Conservation (phyloP, 108 stramenopile species). For the Nitzschia palea region DNA sequence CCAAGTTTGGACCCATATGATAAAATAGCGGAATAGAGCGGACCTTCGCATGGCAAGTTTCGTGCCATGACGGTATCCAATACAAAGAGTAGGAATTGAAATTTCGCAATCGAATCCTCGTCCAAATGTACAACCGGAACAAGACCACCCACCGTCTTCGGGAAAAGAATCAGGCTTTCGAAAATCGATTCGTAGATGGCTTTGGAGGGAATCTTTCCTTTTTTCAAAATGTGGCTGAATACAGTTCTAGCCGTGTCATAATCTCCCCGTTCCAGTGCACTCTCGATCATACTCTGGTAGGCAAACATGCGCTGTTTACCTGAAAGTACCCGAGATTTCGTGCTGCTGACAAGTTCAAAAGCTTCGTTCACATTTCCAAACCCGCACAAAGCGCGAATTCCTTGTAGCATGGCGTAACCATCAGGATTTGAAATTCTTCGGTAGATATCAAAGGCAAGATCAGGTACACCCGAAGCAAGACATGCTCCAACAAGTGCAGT, state of each 20-base stretch:
- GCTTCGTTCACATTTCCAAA: conserved; percentile 49
- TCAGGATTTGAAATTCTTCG: conserved; percentile 69
- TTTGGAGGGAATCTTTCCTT: conserved; percentile 78
- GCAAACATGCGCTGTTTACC: conserved; percentile 71
- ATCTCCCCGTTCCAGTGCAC: conserved; percentile 43
- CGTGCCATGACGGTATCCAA: conserved; percentile 62
- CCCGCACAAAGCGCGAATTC: conserved; percentile 57
- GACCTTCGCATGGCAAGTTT: conserved; percentile 61
- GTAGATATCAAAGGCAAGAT: conserved; percentile 69
- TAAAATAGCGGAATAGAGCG: conserved; percentile 63
- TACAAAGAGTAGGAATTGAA: conserved; percentile 69
- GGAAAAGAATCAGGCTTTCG: conserved; percentile 46
- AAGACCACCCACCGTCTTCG: background rate
- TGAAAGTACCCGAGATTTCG: conserved; percentile 20
- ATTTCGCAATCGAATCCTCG: conserved; percentile 37
- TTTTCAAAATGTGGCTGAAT: conserved; percentile 42
- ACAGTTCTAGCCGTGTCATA: conserved; percentile 48
- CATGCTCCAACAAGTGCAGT: conserved; percentile 84
- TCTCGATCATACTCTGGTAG: conserved; percentile 52
- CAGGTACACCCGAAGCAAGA: conserved; percentile 52
- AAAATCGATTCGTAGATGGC: conserved; percentile 46
- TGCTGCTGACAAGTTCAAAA: conserved; percentile 29
- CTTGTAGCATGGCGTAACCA: conserved; percentile 67
- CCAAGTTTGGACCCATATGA: conserved; percentile 50
- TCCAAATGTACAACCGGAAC: conserved; percentile 8